Percentiles rank a stretch among this genome's conserved stretches.
phyloP scores from a whole-genome alignment of 2,329 filamentous ascomycete species.

The Emericellopsis atlantica region DNA sequence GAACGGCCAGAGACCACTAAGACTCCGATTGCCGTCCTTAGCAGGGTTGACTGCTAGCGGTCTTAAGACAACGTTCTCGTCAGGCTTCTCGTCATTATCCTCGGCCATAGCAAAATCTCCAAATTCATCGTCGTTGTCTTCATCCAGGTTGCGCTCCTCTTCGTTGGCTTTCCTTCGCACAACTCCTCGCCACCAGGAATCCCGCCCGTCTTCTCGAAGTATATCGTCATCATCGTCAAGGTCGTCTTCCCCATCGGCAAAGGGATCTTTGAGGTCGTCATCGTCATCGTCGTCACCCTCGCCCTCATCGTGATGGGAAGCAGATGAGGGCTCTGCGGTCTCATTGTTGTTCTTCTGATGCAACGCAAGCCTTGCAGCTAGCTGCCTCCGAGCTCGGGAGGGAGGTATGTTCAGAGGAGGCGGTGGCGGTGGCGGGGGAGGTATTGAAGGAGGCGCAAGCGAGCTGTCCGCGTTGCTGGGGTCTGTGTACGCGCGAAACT shows the following conservation, averaged over 20 bases:
- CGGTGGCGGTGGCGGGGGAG: constrained; percentile 51
- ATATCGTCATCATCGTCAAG: constrained; percentile 29
- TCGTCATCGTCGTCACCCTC: constrained; percentile 27
- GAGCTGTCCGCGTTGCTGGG: constrained; percentile 31
- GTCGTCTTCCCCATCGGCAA: constrained; percentile 46
- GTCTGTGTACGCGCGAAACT: constrained; percentile 50
- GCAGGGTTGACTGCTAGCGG: constrained; percentile 41
- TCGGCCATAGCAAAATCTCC: constrained; percentile 58
- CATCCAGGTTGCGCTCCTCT: constrained; percentile 33
- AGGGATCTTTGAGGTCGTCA: constrained; percentile 24
- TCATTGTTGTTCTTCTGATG: constrained; percentile 52
- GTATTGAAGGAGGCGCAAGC: constrained; percentile 44
- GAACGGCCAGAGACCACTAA: constrained; percentile 48
- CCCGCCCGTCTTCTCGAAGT: constrained; percentile 16
- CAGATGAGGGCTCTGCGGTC: constrained; percentile 30
- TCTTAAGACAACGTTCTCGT: constrained; percentile 33
- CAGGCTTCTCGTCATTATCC: constrained; percentile 19
- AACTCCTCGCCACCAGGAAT: constrained; percentile 36
- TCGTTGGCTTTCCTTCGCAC: constrained; percentile 23
- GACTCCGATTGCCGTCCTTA: constrained; percentile 22
- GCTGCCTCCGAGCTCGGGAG: constrained; percentile 72
- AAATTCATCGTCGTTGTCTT: constrained; percentile 52
- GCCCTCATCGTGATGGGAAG: constrained; percentile 23
- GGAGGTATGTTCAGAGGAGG: constrained; percentile 77
- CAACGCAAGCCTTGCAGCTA: constrained; percentile 76